Conservation (phyloP, 805 yeast species). For the Cephaloascus fragrans region DNA sequence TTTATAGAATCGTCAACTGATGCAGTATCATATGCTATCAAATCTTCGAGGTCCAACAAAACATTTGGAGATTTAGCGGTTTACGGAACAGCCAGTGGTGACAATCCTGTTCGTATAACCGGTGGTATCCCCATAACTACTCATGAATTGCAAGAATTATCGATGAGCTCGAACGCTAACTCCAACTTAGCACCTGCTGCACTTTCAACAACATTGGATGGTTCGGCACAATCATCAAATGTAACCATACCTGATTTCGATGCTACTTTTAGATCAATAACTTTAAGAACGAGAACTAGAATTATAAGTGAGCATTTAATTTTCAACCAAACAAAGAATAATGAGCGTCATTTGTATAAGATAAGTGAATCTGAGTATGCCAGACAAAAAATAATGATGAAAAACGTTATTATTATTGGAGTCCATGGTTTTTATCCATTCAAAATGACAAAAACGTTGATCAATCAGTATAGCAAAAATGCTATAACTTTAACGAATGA, state of each 20-base stretch:
- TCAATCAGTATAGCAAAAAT: slow-evolving; percentile 30
- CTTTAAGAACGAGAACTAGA: slow-evolving; percentile 13
- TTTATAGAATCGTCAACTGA: background rate
- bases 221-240: background rate
- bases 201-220: too few relatives aligned
- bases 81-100: background rate
- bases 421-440: slow-evolving; percentile 38
- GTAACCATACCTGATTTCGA: slow-evolving; percentile 13
- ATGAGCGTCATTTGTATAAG: slow-evolving; percentile 3
- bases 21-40: background rate
- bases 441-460: slow-evolving; percentile 28
- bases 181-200: background rate
- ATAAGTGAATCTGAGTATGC: background rate
- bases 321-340: slow-evolving; percentile 10
- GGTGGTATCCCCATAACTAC: background rate
- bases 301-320: slow-evolving; percentile 12
- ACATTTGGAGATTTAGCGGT: background rate
- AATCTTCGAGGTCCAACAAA: background rate
- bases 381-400: slow-evolving; percentile 12
- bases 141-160: background rate
- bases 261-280: slow-evolving; percentile 13
- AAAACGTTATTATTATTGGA: slow-evolving; percentile 29
- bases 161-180: background rate
- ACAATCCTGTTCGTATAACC: background rate
- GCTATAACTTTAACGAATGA: slow-evolving; percentile 17